Percentiles rank a stretch among this genome's conserved stretches.
Conservation (phyloP, 116 monocot species). For the Dioscorea cayenensis region DNA sequence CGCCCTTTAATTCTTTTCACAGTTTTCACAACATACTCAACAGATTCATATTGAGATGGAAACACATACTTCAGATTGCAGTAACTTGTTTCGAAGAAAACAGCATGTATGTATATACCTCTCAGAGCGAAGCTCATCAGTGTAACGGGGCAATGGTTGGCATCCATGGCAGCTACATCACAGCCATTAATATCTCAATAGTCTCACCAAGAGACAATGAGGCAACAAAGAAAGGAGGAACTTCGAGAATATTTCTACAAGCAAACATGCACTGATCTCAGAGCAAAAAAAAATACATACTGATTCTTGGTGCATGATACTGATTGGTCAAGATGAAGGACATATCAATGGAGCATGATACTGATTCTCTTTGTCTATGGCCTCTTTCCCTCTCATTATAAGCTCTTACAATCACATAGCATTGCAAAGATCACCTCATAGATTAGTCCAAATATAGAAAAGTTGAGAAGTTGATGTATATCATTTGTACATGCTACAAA, state of each 20-base stretch:
- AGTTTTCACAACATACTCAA: conserved; percentile 56
- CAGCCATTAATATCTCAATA: conserved; percentile 63
- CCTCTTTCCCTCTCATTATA: too few relatives aligned
- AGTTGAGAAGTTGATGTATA: too few relatives aligned
- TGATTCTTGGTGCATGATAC: too few relatives aligned
- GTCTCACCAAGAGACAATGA: conserved; percentile 32
- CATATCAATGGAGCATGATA: too few relatives aligned
- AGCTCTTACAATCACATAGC: too few relatives aligned
- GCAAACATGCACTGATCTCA: conserved; percentile 54
- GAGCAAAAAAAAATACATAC: conserved; percentile 64
- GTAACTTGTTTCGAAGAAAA: conserved; percentile 89
- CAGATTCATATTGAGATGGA: conserved; percentile 67
- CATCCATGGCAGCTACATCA: conserved; percentile 57
- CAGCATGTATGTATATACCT: conserved; percentile 89
- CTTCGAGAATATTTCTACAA: conserved; percentile 43
- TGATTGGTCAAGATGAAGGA: too few relatives aligned
- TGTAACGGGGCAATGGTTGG: conserved; percentile 94
- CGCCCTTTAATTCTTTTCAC: conserved; percentile 40
- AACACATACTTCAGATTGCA: conserved; percentile 88
- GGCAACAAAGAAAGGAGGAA: conserved; percentile 50
- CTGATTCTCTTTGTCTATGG: too few relatives aligned
- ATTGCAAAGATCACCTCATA: too few relatives aligned
- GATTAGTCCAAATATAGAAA: too few relatives aligned
- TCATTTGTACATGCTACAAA: too few relatives aligned
- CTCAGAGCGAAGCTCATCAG: conserved; percentile 7